Conservation (phyloP, 108 stramenopile species). For the Stephanodiscus triporus region DNA sequence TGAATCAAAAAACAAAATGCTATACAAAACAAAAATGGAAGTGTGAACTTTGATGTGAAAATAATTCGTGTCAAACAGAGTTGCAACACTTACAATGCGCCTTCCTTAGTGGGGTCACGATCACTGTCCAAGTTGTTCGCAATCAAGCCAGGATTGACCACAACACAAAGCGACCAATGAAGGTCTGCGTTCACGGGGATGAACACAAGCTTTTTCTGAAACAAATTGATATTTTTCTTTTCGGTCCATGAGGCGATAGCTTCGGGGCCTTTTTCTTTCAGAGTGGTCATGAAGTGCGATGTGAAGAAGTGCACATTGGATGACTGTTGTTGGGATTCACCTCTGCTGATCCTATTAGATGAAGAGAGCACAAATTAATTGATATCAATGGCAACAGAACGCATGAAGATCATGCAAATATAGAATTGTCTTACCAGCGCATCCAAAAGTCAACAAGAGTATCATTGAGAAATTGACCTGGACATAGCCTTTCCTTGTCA, state of each 20-base stretch:
- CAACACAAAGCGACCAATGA: slow-evolving; percentile 96
- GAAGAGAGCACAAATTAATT: neutral
- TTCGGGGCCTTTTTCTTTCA: too few species aligned
- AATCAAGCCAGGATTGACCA: too few species aligned
- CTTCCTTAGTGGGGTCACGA: neutral
- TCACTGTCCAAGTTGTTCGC: slow-evolving; percentile 10
- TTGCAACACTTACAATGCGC: too few species aligned
- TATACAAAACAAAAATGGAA: too few species aligned
- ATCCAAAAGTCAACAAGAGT: slow-evolving; percentile 90
- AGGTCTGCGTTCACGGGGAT: too few species aligned
- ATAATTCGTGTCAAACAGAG: neutral
- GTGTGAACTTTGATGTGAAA: neutral
- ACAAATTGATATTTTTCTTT: slow-evolving; percentile 85
- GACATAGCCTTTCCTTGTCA: slow-evolving; percentile 64
- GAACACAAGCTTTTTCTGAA: too few species aligned
- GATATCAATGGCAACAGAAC: neutral
- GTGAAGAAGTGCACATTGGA: slow-evolving; percentile 84
- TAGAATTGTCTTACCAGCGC: slow-evolving; percentile 72
- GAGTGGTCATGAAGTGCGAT: slow-evolving; percentile 87
- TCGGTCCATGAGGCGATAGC: slow-evolving; percentile 85
- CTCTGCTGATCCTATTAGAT: slow-evolving; percentile 49
- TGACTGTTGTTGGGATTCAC: too few species aligned
- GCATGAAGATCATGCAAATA: neutral
- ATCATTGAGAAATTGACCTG: slow-evolving; percentile 85
- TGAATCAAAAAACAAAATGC: too few species aligned